phyloP scores from a whole-genome alignment of 306 rosid species.

The Boehmeria nivea region DNA sequence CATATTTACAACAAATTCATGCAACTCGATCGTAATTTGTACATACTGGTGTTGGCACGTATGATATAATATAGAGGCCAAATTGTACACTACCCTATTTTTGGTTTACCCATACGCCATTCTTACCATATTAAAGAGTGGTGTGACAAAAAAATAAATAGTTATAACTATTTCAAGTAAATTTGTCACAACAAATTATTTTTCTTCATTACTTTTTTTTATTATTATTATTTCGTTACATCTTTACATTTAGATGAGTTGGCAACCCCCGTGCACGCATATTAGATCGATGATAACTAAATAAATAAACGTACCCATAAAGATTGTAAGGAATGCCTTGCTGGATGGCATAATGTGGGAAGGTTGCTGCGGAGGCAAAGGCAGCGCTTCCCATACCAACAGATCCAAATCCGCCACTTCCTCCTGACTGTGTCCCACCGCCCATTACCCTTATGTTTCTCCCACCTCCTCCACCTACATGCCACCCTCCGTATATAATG shows the following conservation, averaged over 20 bases:
- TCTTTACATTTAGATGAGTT: constrained; percentile 32
- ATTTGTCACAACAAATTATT: too few species aligned
- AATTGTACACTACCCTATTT: too few species aligned
- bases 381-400: constrained; percentile 62
- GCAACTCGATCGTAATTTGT: too few species aligned
- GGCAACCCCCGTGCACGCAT: constrained; percentile 60
- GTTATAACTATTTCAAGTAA: too few species aligned
- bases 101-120: too few species aligned
- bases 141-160: too few species aligned
- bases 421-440: constrained; percentile 46
- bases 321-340: constrained; percentile 49
- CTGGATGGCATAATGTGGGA: constrained; percentile 43
- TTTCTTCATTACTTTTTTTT: too few species aligned
- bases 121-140: too few species aligned
- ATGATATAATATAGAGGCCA: too few species aligned
- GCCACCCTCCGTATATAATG: background rate
- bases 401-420: constrained; percentile 48
- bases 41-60: too few species aligned
- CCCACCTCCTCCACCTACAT: constrained; percentile 54
- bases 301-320: constrained; percentile 49
- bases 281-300: background rate
- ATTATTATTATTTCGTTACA: too few species aligned
- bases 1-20: too few species aligned
- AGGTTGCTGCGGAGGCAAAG: constrained; percentile 78
- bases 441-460: constrained; percentile 87